Evolutionary conservation across 2,329 filamentous ascomycete species (phyloP).

Genomic region (Zasmidium angulare): DNA sequence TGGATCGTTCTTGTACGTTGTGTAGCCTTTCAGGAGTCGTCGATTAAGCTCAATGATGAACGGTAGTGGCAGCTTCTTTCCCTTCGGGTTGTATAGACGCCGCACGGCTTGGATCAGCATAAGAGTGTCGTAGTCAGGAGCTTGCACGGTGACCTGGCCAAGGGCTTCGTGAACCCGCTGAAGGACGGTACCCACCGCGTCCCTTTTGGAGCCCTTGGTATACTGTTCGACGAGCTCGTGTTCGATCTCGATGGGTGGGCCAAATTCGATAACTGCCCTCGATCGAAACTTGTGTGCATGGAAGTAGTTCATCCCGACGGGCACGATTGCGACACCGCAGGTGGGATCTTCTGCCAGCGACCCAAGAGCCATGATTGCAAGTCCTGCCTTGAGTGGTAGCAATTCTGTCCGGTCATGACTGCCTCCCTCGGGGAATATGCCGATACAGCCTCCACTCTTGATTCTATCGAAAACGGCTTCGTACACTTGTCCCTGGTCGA

Average conservation of each 20-base stretch:
- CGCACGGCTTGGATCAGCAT: constrained; percentile 96
- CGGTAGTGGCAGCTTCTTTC: constrained; percentile 87
- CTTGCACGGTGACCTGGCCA: constrained; percentile 84
- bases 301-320: constrained; percentile 99
- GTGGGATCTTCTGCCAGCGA: constrained; percentile 81
- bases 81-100: constrained; percentile 88
- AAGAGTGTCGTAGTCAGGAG: constrained; percentile 91
- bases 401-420: constrained; percentile 93
- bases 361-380: constrained; percentile 96
- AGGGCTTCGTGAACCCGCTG: constrained; percentile 84
- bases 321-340: constrained; percentile 90
- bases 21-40: constrained; percentile 85
- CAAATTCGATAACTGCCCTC: constrained; percentile 92
- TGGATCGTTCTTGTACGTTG: constrained; percentile 86
- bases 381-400: constrained; percentile 89
- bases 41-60: constrained; percentile 94
- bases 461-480: constrained; percentile 86
- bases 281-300: constrained; percentile 98
- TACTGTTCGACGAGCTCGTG: constrained; percentile 82
- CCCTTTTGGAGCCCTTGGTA: constrained; percentile 75
- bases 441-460: constrained; percentile 80
- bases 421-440: constrained; percentile 95
- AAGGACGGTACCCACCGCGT: constrained; percentile 81
- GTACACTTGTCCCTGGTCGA: constrained; percentile 92
- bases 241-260: constrained; percentile 81